Base-by-base conservation (phyloP, 208 protist genomes). In the Wallacemonas sp. region DNA sequence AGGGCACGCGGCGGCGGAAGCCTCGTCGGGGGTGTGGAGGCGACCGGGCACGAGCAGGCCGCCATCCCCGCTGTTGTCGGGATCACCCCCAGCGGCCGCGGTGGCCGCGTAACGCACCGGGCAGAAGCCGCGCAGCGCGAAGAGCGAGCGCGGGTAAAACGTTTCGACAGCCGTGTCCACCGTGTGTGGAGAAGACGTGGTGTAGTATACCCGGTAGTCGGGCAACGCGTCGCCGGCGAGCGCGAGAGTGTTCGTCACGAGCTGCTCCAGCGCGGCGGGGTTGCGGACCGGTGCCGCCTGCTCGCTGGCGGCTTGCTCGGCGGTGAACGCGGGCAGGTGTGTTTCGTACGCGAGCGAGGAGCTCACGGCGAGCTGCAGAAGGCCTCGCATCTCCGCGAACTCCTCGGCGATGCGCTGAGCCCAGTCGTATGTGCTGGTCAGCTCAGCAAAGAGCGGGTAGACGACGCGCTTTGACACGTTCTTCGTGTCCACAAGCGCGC, bases 401-500 rank as follows among this genome's bases (percentile, higher is more conserved):
- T 84, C 78, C 24, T 78, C 70, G 19, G 65, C 66, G n/a, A 68
- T 82, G 36, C 67, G 68, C 57, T 63, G 38, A 3, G 73, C 73
- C 15, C 68, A 61, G 55, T 81, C 78, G 64, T 91, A 94, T 5
- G 78, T 71, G 24, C 94, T 88, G 0, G 86, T 68, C 26, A 96
- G 70, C 32, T 84, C 74, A 48, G 94, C 79, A 42, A 93, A 93
- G 29, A 72, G 71, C 1, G 91, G 85, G 45, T 89, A 92, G 2
- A 89, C 76, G 12, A 74, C 34, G 36, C 71, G 63, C 64, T 89
- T 87, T 22, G 82, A 69, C 3, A 89, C 78, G 29, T 61, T 59
- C 32, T 73, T 76, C 34, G 53, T 26, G n/a, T 57, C 29, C 12
- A 52, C 55, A 1, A 32, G 12, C 8, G 8, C 39, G 36, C 39